phyloP scores from a whole-genome alignment of 495 filamentous ascomycete genomes.

The Annulohypoxylon moriforme region DNA sequence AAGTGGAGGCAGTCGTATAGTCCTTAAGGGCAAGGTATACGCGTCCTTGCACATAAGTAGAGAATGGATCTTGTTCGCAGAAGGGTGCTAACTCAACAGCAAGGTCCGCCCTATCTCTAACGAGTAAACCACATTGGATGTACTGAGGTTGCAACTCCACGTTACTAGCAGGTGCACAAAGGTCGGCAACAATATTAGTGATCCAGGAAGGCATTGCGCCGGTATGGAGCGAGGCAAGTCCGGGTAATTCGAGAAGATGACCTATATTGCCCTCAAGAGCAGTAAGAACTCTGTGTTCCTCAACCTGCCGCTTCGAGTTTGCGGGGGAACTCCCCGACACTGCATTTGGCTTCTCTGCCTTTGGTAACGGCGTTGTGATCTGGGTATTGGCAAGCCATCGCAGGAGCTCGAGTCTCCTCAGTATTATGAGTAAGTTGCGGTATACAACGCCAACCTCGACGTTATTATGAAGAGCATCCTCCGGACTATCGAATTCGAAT shows the following conservation, averaged over 20 bases:
- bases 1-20: constrained; percentile 74
- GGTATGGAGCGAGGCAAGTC: constrained; percentile 38
- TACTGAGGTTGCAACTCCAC: constrained; percentile 60
- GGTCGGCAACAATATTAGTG: constrained; percentile 64
- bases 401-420: constrained; percentile 81
- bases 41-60: constrained; percentile 87
- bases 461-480: constrained; percentile 66
- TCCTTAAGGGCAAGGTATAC: constrained; percentile 78
- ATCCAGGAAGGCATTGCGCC: constrained; percentile 58
- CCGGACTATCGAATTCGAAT: constrained; percentile 75
- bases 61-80: constrained; percentile 72
- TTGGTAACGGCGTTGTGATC: constrained; percentile 54
- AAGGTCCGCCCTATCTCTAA: constrained; percentile 74
- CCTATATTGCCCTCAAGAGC: constrained; percentile 62
- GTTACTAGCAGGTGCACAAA: constrained; percentile 64
- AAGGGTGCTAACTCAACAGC: constrained; percentile 81
- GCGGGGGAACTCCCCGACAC: constrained; percentile 40
- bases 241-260: constrained; percentile 61
- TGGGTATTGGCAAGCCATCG: constrained; percentile 79
- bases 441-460: constrained; percentile 78
- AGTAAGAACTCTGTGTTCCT: constrained; percentile 58
- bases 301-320: constrained; percentile 47
- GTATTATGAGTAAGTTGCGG: constrained; percentile 68
- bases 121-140: constrained; percentile 78
- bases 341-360: constrained; percentile 48